Conservation (phyloP, 441 rosid species). For the Gossypium gossypioides region DNA sequence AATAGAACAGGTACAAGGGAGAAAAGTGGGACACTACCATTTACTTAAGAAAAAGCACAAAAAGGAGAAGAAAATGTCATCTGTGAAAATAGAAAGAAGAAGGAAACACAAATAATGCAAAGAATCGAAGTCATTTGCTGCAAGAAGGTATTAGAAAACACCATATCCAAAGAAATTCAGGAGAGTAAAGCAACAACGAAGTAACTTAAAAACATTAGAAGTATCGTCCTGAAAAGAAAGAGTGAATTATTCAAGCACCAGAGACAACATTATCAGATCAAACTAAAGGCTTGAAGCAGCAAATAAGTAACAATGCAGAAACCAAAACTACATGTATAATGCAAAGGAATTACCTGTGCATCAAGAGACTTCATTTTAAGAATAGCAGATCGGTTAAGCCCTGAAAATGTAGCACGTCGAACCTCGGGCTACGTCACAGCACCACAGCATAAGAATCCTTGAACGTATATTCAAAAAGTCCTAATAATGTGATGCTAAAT, state of each 20-base stretch:
- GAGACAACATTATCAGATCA: not conserved
- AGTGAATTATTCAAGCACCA: not conserved
- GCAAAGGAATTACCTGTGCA: conserved; percentile 46
- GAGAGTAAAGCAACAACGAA: not conserved
- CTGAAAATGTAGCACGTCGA: conserved; percentile 64
- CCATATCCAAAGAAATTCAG: not conserved
- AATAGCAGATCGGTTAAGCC: conserved; percentile 41
- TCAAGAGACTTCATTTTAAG: conserved; percentile 37
- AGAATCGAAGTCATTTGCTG: not conserved
- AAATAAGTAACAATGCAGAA: not conserved
- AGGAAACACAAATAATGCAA: not conserved
- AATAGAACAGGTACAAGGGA: not conserved
- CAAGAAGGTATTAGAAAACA: not conserved
- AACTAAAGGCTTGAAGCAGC: not conserved
- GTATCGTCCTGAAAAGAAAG: not conserved
- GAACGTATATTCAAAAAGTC: conserved; percentile 6
- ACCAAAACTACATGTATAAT: not conserved
- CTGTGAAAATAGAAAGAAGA: not conserved
- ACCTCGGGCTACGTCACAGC: conserved; percentile 54
- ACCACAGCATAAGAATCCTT: conserved; percentile 18
- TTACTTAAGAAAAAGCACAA: not conserved
- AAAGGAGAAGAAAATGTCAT: not conserved
- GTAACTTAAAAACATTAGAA: not conserved
- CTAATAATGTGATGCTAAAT: conserved; percentile 5
- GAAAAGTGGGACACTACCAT: not conserved